Conservation (phyloP, 2,329 filamentous ascomycete species). For the Ceratocystis eucalypticola region DNA sequence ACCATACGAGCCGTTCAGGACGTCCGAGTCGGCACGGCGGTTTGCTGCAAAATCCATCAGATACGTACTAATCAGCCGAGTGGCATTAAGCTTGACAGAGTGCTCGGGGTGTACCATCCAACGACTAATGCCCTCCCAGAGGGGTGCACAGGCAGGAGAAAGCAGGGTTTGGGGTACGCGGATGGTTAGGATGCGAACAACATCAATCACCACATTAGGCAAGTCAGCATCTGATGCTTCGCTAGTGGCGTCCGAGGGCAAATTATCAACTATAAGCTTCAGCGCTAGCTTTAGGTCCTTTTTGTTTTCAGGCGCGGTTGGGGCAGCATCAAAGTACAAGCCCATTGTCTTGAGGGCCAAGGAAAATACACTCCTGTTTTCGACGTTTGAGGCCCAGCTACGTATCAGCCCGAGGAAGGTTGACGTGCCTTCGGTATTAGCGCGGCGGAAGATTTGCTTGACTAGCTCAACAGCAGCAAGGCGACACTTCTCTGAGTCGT, state of each 20-base stretch:
- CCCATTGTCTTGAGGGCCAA: conserved; percentile 70
- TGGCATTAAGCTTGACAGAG: conserved; percentile 62
- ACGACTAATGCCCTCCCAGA: conserved; percentile 58
- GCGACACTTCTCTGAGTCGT: conserved; percentile 74
- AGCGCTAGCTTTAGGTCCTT: conserved; percentile 55
- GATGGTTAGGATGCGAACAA: conserved; percentile 53
- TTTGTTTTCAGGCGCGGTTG: conserved; percentile 43
- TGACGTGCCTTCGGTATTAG: conserved; percentile 57
- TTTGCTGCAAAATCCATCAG: conserved; percentile 60
- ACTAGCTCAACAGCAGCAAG: conserved; percentile 68
- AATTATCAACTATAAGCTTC: conserved; percentile 37
- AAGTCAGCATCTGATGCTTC: conserved; percentile 45
- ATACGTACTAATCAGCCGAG: conserved; percentile 62
- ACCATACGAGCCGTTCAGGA: conserved; percentile 56
- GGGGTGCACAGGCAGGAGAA: conserved; percentile 40
- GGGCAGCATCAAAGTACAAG: conserved; percentile 63
- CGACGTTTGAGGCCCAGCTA: conserved; percentile 56
- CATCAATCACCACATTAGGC: conserved; percentile 57
- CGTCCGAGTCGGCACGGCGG: conserved; percentile 31
- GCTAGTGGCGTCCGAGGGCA: conserved; percentile 30
- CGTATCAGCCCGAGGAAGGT: conserved; percentile 59
- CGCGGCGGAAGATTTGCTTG: conserved; percentile 65
- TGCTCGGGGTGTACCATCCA: conserved; percentile 60
- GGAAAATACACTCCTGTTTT: conserved; percentile 55
- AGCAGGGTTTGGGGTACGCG: conserved; percentile 52